Base-by-base conservation (phyloP, 148 eudicot genomes). In the Chenopodium album region DNA sequence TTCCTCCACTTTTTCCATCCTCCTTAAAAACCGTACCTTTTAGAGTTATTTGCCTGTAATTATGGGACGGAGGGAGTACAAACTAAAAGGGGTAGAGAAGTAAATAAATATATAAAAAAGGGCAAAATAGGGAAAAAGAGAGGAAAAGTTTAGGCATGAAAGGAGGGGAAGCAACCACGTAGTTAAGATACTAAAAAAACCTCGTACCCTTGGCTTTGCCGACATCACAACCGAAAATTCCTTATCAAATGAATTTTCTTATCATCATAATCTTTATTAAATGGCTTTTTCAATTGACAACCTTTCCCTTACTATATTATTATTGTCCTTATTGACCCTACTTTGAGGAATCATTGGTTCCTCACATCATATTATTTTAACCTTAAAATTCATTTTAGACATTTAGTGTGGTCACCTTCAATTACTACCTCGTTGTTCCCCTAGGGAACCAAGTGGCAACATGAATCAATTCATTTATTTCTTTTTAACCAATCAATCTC, bases 91-190 rank as follows among this genome's bases (percentile, higher is more conserved):
- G 64, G 7, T 31, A 7, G 5, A 17, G 44, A 37, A 71, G 78
- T 59, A 62, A 28, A n/a, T 7, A 47, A 14, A 52, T 56, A 59
- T 69, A 68, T 17, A 56, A 54, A 16, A 41, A 76, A 20, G 31
- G 60, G 48, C 68, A 76, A 70, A 76, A 70, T 75, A 16, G 9
- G 54, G 60, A 69, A 59, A 71, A 46, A 0, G 23, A 71, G 1
- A 71, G 34, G 73, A 47, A 46, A 73, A 46, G 1, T 16, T 37
- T 17, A 1, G 85, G 50, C 26, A 46, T 67, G 78, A 60, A 82
- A 78, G 85, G 78, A 29, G 78, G 73, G 85, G 76, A 78, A 78
- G 66, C 56, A 77, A 64, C 77, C 85, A 82, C 85, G 85, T 82
- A 22, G 81, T 34, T 7, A 7, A 62, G 62, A 71, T 71, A 26